Percentiles rank a stretch among this genome's conserved stretches.
Evolutionary conservation across 768 basidiomycete species (phyloP).

Genomic region (Cystofilobasidium macerans): DNA sequence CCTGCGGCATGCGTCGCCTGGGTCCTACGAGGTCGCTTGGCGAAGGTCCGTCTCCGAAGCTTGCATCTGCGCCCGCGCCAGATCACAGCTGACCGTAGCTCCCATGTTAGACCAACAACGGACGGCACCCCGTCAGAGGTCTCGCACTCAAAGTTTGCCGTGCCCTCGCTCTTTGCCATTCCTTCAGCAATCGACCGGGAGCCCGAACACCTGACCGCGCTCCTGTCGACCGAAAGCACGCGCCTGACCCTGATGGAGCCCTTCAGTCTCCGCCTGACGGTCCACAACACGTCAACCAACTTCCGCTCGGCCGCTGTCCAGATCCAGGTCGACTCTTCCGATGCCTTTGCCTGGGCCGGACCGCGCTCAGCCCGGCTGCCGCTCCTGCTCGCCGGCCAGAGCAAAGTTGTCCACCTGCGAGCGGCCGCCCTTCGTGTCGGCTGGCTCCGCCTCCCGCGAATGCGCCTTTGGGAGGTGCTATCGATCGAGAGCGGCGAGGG

Average conservation of each 20-base stretch:
- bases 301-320: slow-evolving; percentile 57
- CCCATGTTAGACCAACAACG: background rate
- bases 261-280: slow-evolving; percentile 40
- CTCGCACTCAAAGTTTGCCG: slow-evolving; percentile 13
- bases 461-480: slow-evolving; percentile 26
- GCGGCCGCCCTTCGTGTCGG: slow-evolving; percentile 12
- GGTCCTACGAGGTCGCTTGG: slow-evolving; percentile 19
- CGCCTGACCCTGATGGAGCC: slow-evolving; percentile 44
- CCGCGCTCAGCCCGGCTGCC: slow-evolving; percentile 56
- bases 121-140: background rate
- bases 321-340: slow-evolving; percentile 60
- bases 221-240: slow-evolving; percentile 30
- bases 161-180: slow-evolving; percentile 1
- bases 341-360: slow-evolving; percentile 74
- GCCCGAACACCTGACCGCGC: slow-evolving; percentile 52
- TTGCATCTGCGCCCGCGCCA: background rate
- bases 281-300: slow-evolving; percentile 55
- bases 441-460: slow-evolving; percentile 26
- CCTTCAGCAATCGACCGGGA: background rate
- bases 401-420: slow-evolving; percentile 2
- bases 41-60: background rate
- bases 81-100: background rate
- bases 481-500: slow-evolving; percentile 3
- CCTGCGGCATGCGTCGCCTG: slow-evolving; percentile 1
- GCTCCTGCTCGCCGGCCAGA: slow-evolving; percentile 55